These are phyloP conservation scores for Paecilomyces sp. DNA, from an alignment of 2,329 filamentous ascomycete species.

Conservation along the genomic window DNA sequence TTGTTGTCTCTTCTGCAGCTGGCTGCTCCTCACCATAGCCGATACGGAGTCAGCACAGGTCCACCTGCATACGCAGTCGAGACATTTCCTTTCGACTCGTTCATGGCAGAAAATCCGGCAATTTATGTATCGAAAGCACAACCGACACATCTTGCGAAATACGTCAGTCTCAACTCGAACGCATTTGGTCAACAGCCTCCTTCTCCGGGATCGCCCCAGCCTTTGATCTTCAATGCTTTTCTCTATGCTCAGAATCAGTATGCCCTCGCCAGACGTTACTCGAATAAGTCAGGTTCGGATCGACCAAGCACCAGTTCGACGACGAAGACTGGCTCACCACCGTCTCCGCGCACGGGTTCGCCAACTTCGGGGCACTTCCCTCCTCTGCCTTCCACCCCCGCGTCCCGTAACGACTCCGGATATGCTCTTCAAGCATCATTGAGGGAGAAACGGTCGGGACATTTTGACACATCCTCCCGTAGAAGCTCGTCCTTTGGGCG, in stretches of 20 bases:
- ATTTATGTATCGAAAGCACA: constrained; percentile 68
- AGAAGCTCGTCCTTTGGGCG: constrained; percentile 89
- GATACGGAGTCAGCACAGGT: constrained; percentile 78
- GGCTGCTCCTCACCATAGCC: constrained; percentile 81
- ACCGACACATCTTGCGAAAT: constrained; percentile 69
- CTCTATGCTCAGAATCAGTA: constrained; percentile 64
- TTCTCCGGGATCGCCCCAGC: constrained; percentile 43
- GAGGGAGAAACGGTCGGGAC: constrained; percentile 87
- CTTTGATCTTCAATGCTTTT: constrained; percentile 87
- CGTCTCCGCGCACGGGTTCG: constrained; percentile 56
- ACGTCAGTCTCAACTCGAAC: constrained; percentile 82
- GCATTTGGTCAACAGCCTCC: constrained; percentile 66
- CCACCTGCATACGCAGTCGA: constrained; percentile 91
- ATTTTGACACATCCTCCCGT: constrained; percentile 75
- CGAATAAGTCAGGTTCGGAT: constrained; percentile 42
- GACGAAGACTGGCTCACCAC: constrained; percentile 45
- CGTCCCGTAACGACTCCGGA: constrained; percentile 87
- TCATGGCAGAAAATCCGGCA: constrained; percentile 75
- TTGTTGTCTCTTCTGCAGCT: constrained; percentile 79
- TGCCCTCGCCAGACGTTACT: constrained; percentile 37
- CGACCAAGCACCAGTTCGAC: constrained; percentile 68
- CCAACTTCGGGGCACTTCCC: constrained; percentile 74
- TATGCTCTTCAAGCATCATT: constrained; percentile 80
- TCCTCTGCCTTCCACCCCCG: constrained; percentile 64
- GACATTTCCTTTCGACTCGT: constrained; percentile 83